These are phyloP conservation scores for Penicillium rolfsii DNA, from an alignment of 2,329 filamentous ascomycete species.

Conservation along the genomic window DNA sequence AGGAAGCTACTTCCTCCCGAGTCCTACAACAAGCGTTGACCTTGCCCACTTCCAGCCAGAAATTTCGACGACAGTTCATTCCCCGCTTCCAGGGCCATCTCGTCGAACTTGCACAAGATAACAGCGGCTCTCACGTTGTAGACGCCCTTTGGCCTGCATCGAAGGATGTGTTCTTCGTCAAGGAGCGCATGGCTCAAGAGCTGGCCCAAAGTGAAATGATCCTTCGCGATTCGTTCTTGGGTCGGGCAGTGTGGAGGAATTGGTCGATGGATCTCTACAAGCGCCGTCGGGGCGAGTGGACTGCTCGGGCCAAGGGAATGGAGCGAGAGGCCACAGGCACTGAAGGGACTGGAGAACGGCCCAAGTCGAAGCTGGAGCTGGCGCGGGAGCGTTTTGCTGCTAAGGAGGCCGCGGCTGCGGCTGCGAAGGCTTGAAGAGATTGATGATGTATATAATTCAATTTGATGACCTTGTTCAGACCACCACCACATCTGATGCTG, in stretches of 20 bases:
- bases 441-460: constrained; percentile 6
- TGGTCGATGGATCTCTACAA: constrained; percentile 76
- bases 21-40: constrained; percentile 67
- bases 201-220: constrained; percentile 61
- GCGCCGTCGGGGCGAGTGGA: constrained; percentile 65
- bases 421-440: constrained; percentile 18
- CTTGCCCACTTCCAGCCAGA: constrained; percentile 55
- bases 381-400: constrained; percentile 61
- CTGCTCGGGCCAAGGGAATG: constrained; percentile 60
- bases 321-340: constrained; percentile 32
- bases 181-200: constrained; percentile 68
- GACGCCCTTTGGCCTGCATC: constrained; percentile 69
- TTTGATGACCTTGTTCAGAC: constrained; percentile 13
- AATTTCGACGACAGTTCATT: constrained; percentile 66
- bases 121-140: constrained; percentile 67
- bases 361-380: constrained; percentile 59
- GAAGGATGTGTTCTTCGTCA: constrained; percentile 66
- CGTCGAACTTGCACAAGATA: constrained; percentile 62
- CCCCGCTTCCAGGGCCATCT: constrained; percentile 66
- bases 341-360: constrained; percentile 33
- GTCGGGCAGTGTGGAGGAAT: constrained; percentile 71
- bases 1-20: constrained; percentile 61
- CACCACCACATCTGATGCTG: background rate
- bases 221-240: constrained; percentile 66
- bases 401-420: constrained; percentile 32